These are phyloP conservation scores for Aspergillus ustus DNA, from an alignment of 2,329 filamentous ascomycete species.

Conservation along the genomic window DNA sequence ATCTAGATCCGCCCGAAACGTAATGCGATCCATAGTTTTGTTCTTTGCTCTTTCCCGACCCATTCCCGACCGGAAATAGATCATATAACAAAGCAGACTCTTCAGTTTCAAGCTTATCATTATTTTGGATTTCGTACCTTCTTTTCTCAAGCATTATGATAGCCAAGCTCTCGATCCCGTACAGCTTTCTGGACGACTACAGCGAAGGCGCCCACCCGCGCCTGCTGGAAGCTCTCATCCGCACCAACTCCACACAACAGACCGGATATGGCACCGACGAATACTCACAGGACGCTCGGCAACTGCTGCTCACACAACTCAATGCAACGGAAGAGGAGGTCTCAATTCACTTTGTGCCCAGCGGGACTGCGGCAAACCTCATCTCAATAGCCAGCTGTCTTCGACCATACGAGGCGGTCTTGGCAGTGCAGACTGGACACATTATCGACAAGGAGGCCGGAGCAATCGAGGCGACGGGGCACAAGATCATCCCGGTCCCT, in stretches of 20 bases:
- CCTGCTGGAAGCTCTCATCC: conserved; percentile 53
- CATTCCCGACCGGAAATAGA: conserved; percentile 16
- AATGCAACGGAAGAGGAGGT: conserved; percentile 43
- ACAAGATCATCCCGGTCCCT: conserved; percentile 57
- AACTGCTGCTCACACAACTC: conserved; percentile 45
- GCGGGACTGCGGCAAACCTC: conserved; percentile 57
- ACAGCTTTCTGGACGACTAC: conserved; percentile 58
- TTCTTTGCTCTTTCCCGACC: conserved; percentile 9
- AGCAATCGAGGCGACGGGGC: conserved; percentile 56
- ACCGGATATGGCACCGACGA: conserved; percentile 54
- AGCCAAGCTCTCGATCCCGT: conserved; percentile 28
- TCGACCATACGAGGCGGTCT: conserved; percentile 56
- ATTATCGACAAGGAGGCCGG: conserved; percentile 57
- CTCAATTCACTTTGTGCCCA: conserved; percentile 57
- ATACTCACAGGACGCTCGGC: conserved; percentile 49
- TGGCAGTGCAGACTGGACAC: conserved; percentile 56
- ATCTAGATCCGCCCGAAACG: background rate
- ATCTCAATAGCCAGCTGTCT: conserved; percentile 59
- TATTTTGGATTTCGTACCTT: background rate
- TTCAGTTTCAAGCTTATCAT: background rate
- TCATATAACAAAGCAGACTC: background rate
- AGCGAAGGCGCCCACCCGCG: conserved; percentile 57
- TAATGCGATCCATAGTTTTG: background rate
- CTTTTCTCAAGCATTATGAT: conserved; percentile 10
- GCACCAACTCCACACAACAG: conserved; percentile 53